A percentile compares a stretch with the other conserved stretches of the same genome.
Evolutionary conservation across 495 filamentous ascomycete species (phyloP).

Genomic region (Hypoxylon subgilvum): DNA sequence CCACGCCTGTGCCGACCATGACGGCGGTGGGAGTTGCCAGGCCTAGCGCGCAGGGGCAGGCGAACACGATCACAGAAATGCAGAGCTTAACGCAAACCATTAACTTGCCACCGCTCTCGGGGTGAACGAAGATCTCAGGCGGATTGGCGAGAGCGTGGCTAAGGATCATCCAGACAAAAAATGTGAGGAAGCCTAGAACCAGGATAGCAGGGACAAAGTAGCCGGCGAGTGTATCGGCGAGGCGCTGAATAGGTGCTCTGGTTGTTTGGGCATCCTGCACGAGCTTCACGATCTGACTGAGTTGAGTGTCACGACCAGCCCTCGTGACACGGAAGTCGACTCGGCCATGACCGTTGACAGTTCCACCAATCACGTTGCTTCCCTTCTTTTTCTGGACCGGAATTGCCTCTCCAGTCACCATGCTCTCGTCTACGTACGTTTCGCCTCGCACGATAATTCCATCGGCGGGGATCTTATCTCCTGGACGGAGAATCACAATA

Average conservation of each 20-base stretch:
- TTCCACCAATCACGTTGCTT: slow-evolving; percentile 85
- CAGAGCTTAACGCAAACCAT: slow-evolving; percentile 98
- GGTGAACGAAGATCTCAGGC: slow-evolving; percentile 85
- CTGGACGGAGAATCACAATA: slow-evolving; percentile 88
- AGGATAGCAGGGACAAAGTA: slow-evolving; percentile 94
- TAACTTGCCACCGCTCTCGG: slow-evolving; percentile 80
- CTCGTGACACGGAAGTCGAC: slow-evolving; percentile 93
- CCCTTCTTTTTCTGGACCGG: slow-evolving; percentile 88
- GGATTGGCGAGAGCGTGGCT: slow-evolving; percentile 81
- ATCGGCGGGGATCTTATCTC: slow-evolving; percentile 96
- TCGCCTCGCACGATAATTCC: slow-evolving; percentile 85
- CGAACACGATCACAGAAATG: slow-evolving; percentile 98
- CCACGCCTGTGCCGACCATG: slow-evolving; percentile 97
- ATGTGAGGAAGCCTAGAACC: slow-evolving; percentile 81
- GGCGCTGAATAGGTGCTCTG: slow-evolving; percentile 90
- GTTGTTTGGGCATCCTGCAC: slow-evolving; percentile 96
- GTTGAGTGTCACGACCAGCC: slow-evolving; percentile 91
- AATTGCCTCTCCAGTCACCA: slow-evolving; percentile 97
- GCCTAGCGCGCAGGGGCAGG: slow-evolving; percentile 93
- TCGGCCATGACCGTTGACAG: slow-evolving; percentile 90
- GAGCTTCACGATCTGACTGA: slow-evolving; percentile 96
- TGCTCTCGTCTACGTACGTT: slow-evolving; percentile 94
- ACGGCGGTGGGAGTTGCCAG: slow-evolving; percentile 95
- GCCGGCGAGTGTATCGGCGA: slow-evolving; percentile 90
- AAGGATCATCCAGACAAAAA: slow-evolving; percentile 92